phyloP scores from a whole-genome alignment of 352 stramenopile species.

The Poterioochromonas sp. region DNA sequence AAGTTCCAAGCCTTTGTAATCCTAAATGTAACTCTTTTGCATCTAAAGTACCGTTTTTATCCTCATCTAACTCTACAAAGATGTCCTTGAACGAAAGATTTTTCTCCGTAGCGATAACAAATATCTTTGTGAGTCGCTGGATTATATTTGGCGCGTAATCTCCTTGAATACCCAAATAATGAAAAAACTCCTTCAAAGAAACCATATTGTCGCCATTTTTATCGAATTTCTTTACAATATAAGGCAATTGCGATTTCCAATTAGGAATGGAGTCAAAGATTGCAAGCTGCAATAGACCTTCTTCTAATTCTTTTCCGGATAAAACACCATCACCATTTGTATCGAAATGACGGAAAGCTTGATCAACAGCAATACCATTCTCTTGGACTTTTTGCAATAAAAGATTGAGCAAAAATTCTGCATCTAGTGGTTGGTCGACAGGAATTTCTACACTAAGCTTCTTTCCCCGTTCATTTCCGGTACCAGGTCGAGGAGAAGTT shows the following conservation, averaged over 20 bases:
- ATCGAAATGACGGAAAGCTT: slow-evolving; percentile 73
- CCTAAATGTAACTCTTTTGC: slow-evolving; percentile 23
- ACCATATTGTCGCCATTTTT: slow-evolving; percentile 56
- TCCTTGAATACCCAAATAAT: slow-evolving; percentile 34
- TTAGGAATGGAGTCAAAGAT: slow-evolving; percentile 39
- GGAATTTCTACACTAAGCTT: neutral
- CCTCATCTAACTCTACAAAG: slow-evolving; percentile 29
- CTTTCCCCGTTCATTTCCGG: too few relatives aligned
- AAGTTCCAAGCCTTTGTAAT: slow-evolving; percentile 34
- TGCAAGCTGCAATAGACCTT: slow-evolving; percentile 44
- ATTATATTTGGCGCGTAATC: slow-evolving; percentile 34
- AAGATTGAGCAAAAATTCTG: neutral
- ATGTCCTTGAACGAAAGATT: slow-evolving; percentile 31
- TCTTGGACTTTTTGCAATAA: neutral
- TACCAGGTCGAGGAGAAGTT: neutral
- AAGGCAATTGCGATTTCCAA: slow-evolving; percentile 35
- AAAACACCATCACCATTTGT: slow-evolving; percentile 55
- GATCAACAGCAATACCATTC: slow-evolving; percentile 39
- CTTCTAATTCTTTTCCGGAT: slow-evolving; percentile 38
- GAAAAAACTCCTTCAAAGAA: slow-evolving; percentile 63
- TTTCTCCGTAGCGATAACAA: slow-evolving; percentile 23
- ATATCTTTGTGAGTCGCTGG: slow-evolving; percentile 32
- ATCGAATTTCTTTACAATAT: slow-evolving; percentile 49
- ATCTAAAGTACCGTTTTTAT: neutral
- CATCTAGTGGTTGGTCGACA: neutral